Conservation (phyloP, 2,329 filamentous ascomycete genomes). For the Coleophoma cylindrospora region DNA sequence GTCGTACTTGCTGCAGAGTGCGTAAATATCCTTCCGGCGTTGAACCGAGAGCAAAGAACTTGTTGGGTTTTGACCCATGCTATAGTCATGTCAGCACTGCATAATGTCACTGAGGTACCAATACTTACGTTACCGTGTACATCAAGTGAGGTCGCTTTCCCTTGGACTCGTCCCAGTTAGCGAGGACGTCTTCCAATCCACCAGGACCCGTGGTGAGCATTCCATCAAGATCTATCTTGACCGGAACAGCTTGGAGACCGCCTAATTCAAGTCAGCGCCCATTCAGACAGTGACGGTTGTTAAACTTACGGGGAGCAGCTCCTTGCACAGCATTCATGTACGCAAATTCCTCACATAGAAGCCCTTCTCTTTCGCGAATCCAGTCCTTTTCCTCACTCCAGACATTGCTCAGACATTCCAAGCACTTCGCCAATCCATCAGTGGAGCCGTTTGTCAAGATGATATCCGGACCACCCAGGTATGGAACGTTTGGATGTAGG, state of each 20-base stretch:
- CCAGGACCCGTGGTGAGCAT: constrained; percentile 72
- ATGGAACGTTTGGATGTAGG: constrained; percentile 78
- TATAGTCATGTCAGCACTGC: constrained; percentile 25
- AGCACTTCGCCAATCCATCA: constrained; percentile 75
- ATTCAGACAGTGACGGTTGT: constrained; percentile 34
- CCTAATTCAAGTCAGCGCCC: background rate
- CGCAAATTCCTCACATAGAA: constrained; percentile 75
- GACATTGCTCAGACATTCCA: constrained; percentile 70
- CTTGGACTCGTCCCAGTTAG: constrained; percentile 72
- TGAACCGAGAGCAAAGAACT: constrained; percentile 68
- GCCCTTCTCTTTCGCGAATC: constrained; percentile 63
- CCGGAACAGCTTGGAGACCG: constrained; percentile 61
- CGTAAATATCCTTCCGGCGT: constrained; percentile 75
- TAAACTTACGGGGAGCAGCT: constrained; percentile 44
- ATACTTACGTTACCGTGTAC: constrained; percentile 81
- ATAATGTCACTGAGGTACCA: background rate
- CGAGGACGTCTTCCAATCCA: constrained; percentile 71
- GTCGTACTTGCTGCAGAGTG: constrained; percentile 76
- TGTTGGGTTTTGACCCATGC: constrained; percentile 88
- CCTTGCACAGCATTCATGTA: constrained; percentile 75
- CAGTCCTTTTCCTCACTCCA: constrained; percentile 69
- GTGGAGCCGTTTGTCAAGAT: constrained; percentile 78
- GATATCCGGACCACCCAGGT: constrained; percentile 70
- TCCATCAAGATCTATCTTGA: constrained; percentile 73
- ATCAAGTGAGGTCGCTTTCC: constrained; percentile 78